Percentiles rank a stretch among this genome's conserved stretches.
Conservation (phyloP, 306 rosid genomes). For the Cajanus cajan region DNA sequence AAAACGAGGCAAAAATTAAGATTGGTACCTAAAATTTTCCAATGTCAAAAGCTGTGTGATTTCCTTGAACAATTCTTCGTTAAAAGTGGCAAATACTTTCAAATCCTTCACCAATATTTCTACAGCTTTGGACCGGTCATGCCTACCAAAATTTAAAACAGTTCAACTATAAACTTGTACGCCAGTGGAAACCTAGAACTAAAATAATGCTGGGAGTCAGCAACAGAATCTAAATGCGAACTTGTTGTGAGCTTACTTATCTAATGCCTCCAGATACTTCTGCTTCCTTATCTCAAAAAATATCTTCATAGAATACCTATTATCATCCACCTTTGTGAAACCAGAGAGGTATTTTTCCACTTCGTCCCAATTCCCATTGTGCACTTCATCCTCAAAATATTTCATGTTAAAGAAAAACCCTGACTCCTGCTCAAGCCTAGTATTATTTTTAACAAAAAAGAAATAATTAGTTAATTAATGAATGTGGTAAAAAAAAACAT, state of each 20-base stretch:
- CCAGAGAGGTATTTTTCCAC: conserved; percentile 96
- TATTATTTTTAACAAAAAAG: conserved; percentile 15
- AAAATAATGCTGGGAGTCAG: conserved; percentile 4
- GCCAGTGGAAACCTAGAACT: not conserved
- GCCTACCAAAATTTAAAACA: conserved; percentile 52
- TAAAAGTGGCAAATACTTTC: conserved; percentile 93
- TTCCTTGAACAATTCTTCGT: conserved; percentile 96
- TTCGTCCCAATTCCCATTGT: conserved; percentile 97
- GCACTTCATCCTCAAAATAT: conserved; percentile 98
- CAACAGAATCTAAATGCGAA: conserved; percentile 23
- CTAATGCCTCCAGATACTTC: conserved; percentile 95
- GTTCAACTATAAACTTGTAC: not conserved
- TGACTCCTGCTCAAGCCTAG: conserved; percentile 94
- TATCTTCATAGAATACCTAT: conserved; percentile 97
- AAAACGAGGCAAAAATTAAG: not conserved
- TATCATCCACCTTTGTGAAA: conserved; percentile 96
- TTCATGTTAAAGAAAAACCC: conserved; percentile 98
- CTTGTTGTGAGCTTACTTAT: conserved; percentile 64
- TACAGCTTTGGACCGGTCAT: conserved; percentile 90
- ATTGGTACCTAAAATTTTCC: conserved; percentile 86
- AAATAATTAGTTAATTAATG: conserved; percentile 25
- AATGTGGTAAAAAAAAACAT: conserved; percentile 28
- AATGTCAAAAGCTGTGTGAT: conserved; percentile 96
- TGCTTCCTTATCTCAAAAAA: conserved; percentile 99
- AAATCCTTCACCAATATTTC: conserved; percentile 95